Evolutionary conservation across 2,329 filamentous ascomycete species (phyloP), one percentile per base, ranked within the genome.

Genomic region (Nothophaeocryptopus gaeumannii): DNA sequence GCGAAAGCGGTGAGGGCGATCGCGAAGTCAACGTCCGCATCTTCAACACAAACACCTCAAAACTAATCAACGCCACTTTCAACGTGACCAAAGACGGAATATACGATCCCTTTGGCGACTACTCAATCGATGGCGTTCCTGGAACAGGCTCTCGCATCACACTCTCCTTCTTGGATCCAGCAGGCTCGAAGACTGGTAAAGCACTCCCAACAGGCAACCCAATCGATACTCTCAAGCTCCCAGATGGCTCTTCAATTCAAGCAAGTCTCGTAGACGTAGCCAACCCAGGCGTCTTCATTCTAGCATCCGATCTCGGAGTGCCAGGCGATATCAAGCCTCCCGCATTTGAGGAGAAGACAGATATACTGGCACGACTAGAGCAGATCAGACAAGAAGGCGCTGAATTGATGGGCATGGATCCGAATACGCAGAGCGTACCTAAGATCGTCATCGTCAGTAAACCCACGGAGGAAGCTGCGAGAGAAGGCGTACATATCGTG

Each of bases 31-130:
- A 71, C 0, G 77, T 89, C 10, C 72, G 78, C 47, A 81, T 89
- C 33, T 75, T 78, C 60, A 89, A 90, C 64, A 88, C 84, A 1
- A 89, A 89, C 58, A 89, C 86, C 0, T 70, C 70, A 13, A 88
- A 88, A 62, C 65, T 83, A 20, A 80, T 88, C 49, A 68, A 78
- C 36, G 75, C 80, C 1, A 77, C 71, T 0, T 86, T 87, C 56
- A 68, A 72, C 0, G 72, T 84, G 2, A 74, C 69, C 0, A 73
- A 79, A 50, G 73, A 73, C 2, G 69, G 74, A 11, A 56, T 53
- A 10, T 66, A 69, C 7, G 50, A 64, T 16, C 57, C 60, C 9
- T 43, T 44, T 12, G 83, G 83, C 0, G 72, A 78, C 9, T 84
- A 83, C 60, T 67, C 70, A 1, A 84, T 87, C 55, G 83, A 85